phyloP scores from a whole-genome alignment of 2,329 filamentous ascomycete species.

The Aspergillus brunneoviolaceus region DNA sequence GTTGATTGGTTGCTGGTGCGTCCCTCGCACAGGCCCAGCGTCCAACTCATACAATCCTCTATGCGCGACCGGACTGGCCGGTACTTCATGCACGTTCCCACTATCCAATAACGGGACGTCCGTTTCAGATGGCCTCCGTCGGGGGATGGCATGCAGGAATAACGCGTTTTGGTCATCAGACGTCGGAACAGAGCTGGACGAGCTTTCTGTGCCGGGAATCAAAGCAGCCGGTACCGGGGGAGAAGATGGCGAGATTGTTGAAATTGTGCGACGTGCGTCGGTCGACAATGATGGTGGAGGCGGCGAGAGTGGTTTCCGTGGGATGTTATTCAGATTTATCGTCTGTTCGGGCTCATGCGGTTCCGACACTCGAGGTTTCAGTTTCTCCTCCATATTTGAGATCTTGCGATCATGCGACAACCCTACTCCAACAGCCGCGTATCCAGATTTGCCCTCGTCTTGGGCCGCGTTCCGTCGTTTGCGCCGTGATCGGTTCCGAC shows the following conservation, averaged over 20 bases:
- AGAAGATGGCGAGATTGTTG: slow-evolving; percentile 1
- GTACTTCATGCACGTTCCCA: slow-evolving; percentile 23
- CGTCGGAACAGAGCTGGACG: slow-evolving; percentile 4
- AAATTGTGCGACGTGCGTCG: neutral
- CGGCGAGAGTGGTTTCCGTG: slow-evolving; percentile 18
- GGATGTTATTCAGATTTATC: slow-evolving; percentile 1
- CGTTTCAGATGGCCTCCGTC: slow-evolving; percentile 12
- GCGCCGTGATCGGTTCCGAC: slow-evolving; percentile 6
- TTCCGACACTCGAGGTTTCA: neutral
- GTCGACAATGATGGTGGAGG: neutral
- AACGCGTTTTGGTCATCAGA: slow-evolving; percentile 9
- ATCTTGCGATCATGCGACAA: neutral
- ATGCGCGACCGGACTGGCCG: slow-evolving; percentile 5
- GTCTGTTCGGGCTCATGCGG: neutral
- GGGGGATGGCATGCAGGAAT: slow-evolving; percentile 13
- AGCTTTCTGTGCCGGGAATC: slow-evolving; percentile 8
- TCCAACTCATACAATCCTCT: slow-evolving; percentile 22
- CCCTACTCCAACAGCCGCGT: neutral
- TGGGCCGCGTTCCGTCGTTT: slow-evolving; percentile 4
- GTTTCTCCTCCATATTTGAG: neutral
- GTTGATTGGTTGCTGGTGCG: slow-evolving; percentile 22
- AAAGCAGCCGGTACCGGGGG: slow-evolving; percentile 13
- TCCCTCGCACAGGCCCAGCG: slow-evolving; percentile 17
- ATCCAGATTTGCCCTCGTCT: neutral
- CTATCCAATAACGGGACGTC: slow-evolving; percentile 27